Percentiles rank a stretch among this genome's conserved stretches.
These are phyloP conservation scores for Diaporthe caulivora DNA, from an alignment of 2,329 filamentous ascomycete species.

Conservation along the genomic window DNA sequence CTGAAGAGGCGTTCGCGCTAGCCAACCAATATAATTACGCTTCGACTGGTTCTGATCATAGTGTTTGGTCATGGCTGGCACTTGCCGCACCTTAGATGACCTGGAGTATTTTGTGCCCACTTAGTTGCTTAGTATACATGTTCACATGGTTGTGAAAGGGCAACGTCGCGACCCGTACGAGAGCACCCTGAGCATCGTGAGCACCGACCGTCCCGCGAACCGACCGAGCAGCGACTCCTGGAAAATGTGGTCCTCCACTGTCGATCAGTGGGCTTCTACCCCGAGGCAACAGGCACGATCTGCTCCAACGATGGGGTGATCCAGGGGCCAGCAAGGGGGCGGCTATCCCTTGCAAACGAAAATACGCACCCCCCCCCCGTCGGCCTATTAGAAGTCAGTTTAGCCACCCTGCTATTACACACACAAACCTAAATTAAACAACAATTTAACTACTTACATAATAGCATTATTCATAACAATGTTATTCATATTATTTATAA, in stretches of 20 bases:
- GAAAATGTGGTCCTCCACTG: conserved; percentile 16
- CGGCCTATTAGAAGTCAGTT: too few relatives aligned
- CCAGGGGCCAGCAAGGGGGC: conserved; percentile 28
- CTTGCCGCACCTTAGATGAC: neutral
- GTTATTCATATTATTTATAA: too few relatives aligned
- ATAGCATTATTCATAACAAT: too few relatives aligned
- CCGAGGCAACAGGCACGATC: conserved; percentile 3
- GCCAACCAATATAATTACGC: conserved; percentile 3
- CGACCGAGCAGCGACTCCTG: conserved; percentile 19
- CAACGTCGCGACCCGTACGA: neutral
- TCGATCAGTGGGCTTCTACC: conserved; percentile 24
- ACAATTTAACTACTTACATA: too few relatives aligned
- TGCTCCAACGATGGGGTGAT: conserved; percentile 21
- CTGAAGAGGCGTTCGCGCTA: neutral
- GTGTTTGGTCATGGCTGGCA: neutral
- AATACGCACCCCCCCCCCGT: too few relatives aligned
- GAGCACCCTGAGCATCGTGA: neutral
- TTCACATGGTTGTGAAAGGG: too few relatives aligned
- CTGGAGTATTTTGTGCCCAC: neutral
- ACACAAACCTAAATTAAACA: too few relatives aligned
- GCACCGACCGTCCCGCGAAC: neutral
- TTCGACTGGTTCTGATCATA: neutral
- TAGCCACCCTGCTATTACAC: too few relatives aligned
- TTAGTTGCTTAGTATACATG: too few relatives aligned
- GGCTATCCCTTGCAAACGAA: too few relatives aligned